phyloP scores from a whole-genome alignment of 2,329 filamentous ascomycete species.

The Xylaria sp. region DNA sequence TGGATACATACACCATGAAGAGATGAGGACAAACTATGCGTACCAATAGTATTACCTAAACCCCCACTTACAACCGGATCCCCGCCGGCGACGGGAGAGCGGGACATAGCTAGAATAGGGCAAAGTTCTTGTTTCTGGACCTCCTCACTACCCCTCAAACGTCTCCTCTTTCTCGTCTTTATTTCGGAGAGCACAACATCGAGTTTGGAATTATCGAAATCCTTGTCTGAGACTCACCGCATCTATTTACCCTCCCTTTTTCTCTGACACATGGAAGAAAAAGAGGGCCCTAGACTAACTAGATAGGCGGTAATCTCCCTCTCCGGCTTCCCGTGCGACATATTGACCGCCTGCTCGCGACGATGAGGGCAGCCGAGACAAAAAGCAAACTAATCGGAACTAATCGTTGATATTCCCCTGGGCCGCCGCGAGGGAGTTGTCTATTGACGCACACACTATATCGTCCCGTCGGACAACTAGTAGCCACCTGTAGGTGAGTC shows the following conservation, averaged over 20 bases:
- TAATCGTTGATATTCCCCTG: constrained; percentile 5
- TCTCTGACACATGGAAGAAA: neutral
- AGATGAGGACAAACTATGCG: neutral
- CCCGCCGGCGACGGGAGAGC: neutral
- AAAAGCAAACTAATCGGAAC: constrained; percentile 27
- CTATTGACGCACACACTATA: constrained; percentile 17
- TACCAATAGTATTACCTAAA: neutral
- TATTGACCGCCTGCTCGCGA: constrained; percentile 1
- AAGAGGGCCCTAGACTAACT: neutral
- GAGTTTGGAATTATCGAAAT: neutral
- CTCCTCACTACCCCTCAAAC: neutral
- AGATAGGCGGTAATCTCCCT: constrained; percentile 7
- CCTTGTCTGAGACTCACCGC: constrained; percentile 14
- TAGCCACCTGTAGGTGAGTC: neutral
- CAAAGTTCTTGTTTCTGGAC: constrained; percentile 24
- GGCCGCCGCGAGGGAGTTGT: constrained; percentile 20
- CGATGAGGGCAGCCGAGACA: constrained; percentile 31
- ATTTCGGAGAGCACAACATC: constrained; percentile 12
- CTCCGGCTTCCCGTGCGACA: constrained; percentile 5
- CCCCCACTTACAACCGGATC: constrained; percentile 20
- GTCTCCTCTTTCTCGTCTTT: constrained; percentile 12
- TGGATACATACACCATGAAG: neutral
- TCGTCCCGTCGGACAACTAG: constrained; percentile 5
- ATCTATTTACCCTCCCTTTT: constrained; percentile 4
- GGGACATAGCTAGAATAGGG: constrained; percentile 31